Percentiles rank a stretch among this genome's conserved stretches.
These are phyloP conservation scores for Cladosporium austrohemisphaericum DNA, from an alignment of 2,329 filamentous ascomycete genomes.

Conservation along the genomic window DNA sequence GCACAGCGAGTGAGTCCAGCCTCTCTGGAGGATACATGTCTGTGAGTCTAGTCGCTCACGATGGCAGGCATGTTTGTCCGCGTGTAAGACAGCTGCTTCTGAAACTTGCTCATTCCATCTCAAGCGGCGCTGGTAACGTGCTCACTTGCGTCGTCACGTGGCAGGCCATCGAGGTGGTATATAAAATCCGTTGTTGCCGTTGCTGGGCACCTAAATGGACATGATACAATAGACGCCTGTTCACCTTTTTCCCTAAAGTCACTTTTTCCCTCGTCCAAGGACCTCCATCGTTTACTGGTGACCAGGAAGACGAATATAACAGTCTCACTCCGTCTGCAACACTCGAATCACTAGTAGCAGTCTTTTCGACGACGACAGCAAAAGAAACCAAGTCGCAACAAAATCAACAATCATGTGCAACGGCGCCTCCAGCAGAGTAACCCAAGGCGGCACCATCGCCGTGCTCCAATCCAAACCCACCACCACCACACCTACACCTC, in stretches of 20 bases:
- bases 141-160: slow-evolving; percentile 2
- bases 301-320: not conserved
- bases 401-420: slow-evolving; percentile 24
- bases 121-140: slow-evolving; percentile 1
- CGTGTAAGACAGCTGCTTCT: not conserved
- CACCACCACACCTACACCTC: not conserved
- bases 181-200: not conserved
- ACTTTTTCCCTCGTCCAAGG: not conserved
- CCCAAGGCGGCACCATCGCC: slow-evolving; percentile 27
- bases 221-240: not conserved
- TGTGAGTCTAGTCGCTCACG: too few relatives aligned
- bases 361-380: too few relatives aligned
- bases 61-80: not conserved
- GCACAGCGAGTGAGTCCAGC: not conserved
- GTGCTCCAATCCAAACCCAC: slow-evolving; percentile 21
- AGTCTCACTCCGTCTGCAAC: not conserved
- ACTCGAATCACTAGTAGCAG: not conserved
- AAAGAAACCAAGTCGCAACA: too few relatives aligned
- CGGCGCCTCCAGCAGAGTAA: slow-evolving; percentile 19
- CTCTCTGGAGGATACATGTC: not conserved
- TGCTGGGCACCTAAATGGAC: not conserved
- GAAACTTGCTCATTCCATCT: slow-evolving; percentile 12
- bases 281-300: too few relatives aligned
- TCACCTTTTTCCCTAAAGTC: not conserved
- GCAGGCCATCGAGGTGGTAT: slow-evolving; percentile 1